A percentile compares a stretch with the other conserved stretches of the same genome.
Conservation (phyloP, 1,284 basidiomycete species). For the Malassezia sp. region DNA sequence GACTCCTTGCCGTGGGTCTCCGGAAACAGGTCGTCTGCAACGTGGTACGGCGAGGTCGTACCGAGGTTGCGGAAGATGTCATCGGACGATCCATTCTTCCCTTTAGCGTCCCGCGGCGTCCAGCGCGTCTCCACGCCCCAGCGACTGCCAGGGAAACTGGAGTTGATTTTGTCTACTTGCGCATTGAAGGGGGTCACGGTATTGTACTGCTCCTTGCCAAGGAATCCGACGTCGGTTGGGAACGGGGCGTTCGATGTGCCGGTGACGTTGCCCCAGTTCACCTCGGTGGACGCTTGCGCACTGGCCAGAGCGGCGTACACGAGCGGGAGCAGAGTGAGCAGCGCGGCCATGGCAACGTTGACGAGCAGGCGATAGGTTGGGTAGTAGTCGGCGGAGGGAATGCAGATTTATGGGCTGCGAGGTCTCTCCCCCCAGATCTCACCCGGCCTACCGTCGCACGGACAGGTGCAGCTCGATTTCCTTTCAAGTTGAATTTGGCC, state of each 20-base stretch:
- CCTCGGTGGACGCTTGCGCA: background rate
- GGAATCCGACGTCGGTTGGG: slow-evolving; percentile 37
- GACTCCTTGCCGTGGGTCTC: slow-evolving; percentile 7
- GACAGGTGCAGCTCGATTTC: too few species aligned
- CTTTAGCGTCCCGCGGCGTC: slow-evolving; percentile 17
- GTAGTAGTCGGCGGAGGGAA: too few species aligned
- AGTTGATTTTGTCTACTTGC: slow-evolving; percentile 21
- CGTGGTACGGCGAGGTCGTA: slow-evolving; percentile 6
- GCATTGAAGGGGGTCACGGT: slow-evolving; percentile 28
- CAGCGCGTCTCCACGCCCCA: slow-evolving; percentile 21
- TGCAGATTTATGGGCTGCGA: too few species aligned
- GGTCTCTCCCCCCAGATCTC: too few species aligned
- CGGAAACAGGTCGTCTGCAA: slow-evolving; percentile 12
- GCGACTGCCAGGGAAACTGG: background rate
- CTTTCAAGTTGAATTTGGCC: too few species aligned
- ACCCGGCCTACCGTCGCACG: too few species aligned
- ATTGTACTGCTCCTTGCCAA: slow-evolving; percentile 21
- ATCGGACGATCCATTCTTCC: slow-evolving; percentile 15
- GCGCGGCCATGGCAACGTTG: background rate
- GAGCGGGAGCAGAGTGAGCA: background rate
- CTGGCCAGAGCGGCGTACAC: background rate
- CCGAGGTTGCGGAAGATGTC: slow-evolving; percentile 36
- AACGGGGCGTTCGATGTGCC: slow-evolving; percentile 20
- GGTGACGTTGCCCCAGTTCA: slow-evolving; percentile 8
- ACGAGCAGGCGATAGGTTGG: too few species aligned